A percentile compares a stretch with the other conserved stretches of the same genome.
Conservation (phyloP, 495 filamentous ascomycete genomes). For the Neurospora tetraspora region DNA sequence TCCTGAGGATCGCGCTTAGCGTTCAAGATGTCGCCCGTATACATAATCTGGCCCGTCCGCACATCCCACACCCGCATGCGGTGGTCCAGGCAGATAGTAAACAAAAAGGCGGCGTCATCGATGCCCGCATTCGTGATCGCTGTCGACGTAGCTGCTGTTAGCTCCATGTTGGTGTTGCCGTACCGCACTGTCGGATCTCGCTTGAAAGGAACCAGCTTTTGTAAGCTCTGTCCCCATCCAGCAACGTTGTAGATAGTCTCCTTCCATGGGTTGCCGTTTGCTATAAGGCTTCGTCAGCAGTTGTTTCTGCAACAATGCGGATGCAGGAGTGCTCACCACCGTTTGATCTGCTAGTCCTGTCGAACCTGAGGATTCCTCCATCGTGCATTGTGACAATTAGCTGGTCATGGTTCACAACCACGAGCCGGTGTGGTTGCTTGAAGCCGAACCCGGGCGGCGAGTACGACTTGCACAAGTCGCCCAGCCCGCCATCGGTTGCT, state of each 20-base stretch:
- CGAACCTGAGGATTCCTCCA: constrained; percentile 68
- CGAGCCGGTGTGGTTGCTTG: constrained; percentile 70
- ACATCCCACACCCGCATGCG: constrained; percentile 80
- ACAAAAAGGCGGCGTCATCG: constrained; percentile 47
- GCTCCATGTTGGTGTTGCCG: constrained; percentile 55
- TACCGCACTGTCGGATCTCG: constrained; percentile 54
- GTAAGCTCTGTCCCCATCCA: constrained; percentile 63
- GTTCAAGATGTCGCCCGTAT: constrained; percentile 61
- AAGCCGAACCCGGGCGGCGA: constrained; percentile 62
- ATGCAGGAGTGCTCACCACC: constrained; percentile 45
- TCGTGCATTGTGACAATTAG: constrained; percentile 74
- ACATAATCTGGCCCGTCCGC: constrained; percentile 57
- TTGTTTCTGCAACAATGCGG: not conserved
- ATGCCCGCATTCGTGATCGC: constrained; percentile 35
- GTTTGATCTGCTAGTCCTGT: constrained; percentile 46
- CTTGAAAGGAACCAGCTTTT: constrained; percentile 61
- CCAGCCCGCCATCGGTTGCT: constrained; percentile 58
- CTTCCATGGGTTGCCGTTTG: constrained; percentile 52
- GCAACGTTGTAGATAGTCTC: constrained; percentile 72
- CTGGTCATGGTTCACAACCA: constrained; percentile 59
- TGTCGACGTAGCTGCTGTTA: constrained; percentile 53
- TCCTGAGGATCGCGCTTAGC: constrained; percentile 42
- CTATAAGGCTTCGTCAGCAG: constrained; percentile 9
- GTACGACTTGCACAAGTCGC: constrained; percentile 66
- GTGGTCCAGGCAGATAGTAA: constrained; percentile 80